Percentiles rank a stretch among this genome's conserved stretches.
These are phyloP conservation scores for Ampelocalamus luodianensis DNA, from an alignment of 176 grass and related monocot species.

Conservation along the genomic window DNA sequence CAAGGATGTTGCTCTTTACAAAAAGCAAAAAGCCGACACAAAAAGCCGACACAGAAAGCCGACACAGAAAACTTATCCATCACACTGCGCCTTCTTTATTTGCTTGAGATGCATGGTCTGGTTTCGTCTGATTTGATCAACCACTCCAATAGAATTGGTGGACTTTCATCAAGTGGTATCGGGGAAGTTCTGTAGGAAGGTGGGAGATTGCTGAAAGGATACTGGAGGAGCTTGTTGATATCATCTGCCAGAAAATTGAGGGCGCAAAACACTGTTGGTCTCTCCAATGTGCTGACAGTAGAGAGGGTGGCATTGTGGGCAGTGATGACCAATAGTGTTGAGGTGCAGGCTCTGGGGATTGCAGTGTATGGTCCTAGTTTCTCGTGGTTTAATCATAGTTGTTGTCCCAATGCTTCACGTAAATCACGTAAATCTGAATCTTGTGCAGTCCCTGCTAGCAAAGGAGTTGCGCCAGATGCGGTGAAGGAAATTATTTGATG, in stretches of 20 bases:
- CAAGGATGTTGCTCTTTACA: no score
- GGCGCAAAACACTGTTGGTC: neutral
- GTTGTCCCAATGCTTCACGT: slow-evolving; percentile 70
- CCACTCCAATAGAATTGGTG: slow-evolving; percentile 54
- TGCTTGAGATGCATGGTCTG: slow-evolving; percentile 39
- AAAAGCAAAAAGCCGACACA: no score
- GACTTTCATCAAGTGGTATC: slow-evolving; percentile 65
- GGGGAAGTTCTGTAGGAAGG: slow-evolving; percentile 49
- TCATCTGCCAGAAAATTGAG: slow-evolving; percentile 52
- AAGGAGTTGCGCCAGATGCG: slow-evolving; percentile 35
- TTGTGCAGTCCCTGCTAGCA: slow-evolving; percentile 44
- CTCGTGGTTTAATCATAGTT: slow-evolving; percentile 97
- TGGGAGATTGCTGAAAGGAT: slow-evolving; percentile 63
- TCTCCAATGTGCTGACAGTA: slow-evolving; percentile 25
- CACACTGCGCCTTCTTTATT: slow-evolving; percentile 71
- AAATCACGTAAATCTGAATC: slow-evolving; percentile 39
- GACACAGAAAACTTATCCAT: no score
- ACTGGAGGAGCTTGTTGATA: slow-evolving; percentile 57
- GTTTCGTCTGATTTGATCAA: slow-evolving; percentile 32
- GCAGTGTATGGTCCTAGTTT: slow-evolving; percentile 75
- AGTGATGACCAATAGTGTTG: slow-evolving; percentile 72
- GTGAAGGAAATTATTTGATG: slow-evolving; percentile 47
- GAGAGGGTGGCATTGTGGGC: slow-evolving; percentile 66
- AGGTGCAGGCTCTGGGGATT: slow-evolving; percentile 70
- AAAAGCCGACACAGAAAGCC: no score